phyloP scores from a whole-genome alignment of 768 basidiomycete genomes.

The Paxillus ammoniavirescens region DNA sequence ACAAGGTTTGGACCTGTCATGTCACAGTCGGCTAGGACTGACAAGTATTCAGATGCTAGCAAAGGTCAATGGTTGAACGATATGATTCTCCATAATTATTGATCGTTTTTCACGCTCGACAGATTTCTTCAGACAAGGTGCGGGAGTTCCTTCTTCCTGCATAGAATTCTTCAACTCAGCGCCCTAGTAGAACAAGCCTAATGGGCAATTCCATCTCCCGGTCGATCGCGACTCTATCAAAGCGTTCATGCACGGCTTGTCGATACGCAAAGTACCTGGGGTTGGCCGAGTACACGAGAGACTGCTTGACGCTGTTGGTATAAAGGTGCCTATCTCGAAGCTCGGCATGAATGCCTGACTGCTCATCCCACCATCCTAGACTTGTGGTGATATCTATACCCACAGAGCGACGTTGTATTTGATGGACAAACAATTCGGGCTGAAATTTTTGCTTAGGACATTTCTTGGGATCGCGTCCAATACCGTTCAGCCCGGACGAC shows the following conservation, averaged over 20 bases:
- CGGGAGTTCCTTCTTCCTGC: constrained; percentile 2
- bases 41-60: constrained; percentile 70
- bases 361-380: constrained; percentile 40
- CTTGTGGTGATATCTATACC: constrained; percentile 84
- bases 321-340: constrained; percentile 49
- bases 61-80: constrained; percentile 53
- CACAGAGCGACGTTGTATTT: constrained; percentile 72
- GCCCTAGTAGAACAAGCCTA: constrained; percentile 79
- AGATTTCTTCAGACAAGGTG: constrained; percentile 94
- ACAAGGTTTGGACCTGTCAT: constrained; percentile 60
- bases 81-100: neutral
- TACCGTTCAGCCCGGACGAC: constrained; percentile 65
- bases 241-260: constrained; percentile 75
- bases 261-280: constrained; percentile 86
- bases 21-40: constrained; percentile 11
- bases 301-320: constrained; percentile 80
- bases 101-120: neutral
- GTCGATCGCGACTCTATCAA: constrained; percentile 64
- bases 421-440: constrained; percentile 87
- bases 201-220: constrained; percentile 81
- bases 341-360: neutral
- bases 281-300: constrained; percentile 91
- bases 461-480: constrained; percentile 89
- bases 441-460: constrained; percentile 70
- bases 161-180: neutral